Base-by-base conservation (phyloP, 345 rosid genomes). In the Alliaria petiolata region DNA sequence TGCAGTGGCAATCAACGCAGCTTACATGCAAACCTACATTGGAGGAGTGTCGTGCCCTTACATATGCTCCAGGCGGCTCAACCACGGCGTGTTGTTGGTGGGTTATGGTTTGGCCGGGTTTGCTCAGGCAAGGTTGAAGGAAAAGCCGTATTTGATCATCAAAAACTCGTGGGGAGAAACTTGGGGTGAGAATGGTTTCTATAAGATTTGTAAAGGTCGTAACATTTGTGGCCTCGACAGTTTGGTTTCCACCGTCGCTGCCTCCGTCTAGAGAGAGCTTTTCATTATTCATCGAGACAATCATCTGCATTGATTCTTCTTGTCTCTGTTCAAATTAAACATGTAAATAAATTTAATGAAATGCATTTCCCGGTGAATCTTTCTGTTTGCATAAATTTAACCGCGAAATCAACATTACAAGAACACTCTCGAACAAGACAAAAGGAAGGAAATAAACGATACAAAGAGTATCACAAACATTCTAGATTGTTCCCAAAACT, bases 151-250 rank as follows among this genome's bases (percentile, higher is more conserved):
- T 77, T 88, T 96, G 98, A 74, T 89, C 75, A 92, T 89, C 68
- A 92, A 92, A 87, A 92, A 92, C 66, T 89, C 98, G 0, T 89
- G 98, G 98, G 98, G 97, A 17, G 86, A 81, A 53, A 78, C 6
- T 70, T 91, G 96, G 96, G 97, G 96, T 30, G 95, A 92, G 85
- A 85, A 60, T 5, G 95, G 98, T 17, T 86, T 49, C 76, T 92
- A 89, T 81, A 89, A 81, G 74, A 82, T 88, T 69, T 92, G 98
- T 83, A 76, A 74, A 62, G 95, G 95, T 22, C 85, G 84, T 76
- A 89, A 92, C 62, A 40, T 88, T 39, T 92, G 98, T 53, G 92
- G 98, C 0, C 86, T 92, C 0, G 98, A 92, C 69, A 88, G 92
- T 43, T 76, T 92, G 91, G 98, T 89, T 16, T 92, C 98, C 7